Percentiles rank a stretch among this genome's conserved stretches.
These are phyloP conservation scores for Tolypocladium nubicola DNA, from an alignment of 2,329 filamentous ascomycete genomes.

Conservation along the genomic window DNA sequence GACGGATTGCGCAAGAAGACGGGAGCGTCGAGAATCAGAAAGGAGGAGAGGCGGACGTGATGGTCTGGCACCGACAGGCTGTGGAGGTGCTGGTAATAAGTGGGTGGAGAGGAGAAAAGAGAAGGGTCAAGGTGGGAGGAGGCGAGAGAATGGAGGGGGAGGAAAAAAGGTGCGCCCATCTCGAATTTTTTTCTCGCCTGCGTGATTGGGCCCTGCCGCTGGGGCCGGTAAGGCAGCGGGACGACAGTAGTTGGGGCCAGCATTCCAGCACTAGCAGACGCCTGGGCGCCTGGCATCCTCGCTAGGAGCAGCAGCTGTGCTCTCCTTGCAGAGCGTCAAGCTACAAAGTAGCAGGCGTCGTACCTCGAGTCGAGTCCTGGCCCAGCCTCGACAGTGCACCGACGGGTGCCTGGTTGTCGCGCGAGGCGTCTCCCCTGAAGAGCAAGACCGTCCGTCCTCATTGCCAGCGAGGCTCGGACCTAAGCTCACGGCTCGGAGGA, in stretches of 20 bases:
- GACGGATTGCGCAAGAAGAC: conserved; percentile 32
- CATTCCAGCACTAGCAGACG: neutral
- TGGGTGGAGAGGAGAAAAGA: conserved; percentile 7
- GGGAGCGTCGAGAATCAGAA: conserved; percentile 13
- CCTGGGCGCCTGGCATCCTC: too few species aligned
- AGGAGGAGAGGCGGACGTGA: conserved; percentile 12
- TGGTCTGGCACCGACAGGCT: conserved; percentile 8
- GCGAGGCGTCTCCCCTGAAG: too few species aligned
- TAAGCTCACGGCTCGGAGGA: neutral
- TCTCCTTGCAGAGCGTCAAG: too few species aligned
- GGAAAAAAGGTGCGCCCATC: conserved; percentile 11
- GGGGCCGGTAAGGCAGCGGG: neutral
- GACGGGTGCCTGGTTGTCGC: too few species aligned
- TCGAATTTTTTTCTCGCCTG: conserved; percentile 25
- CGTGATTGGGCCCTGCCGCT: conserved; percentile 22
- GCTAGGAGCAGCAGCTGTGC: too few species aligned
- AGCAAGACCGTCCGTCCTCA: too few species aligned
- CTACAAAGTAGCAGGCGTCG: too few species aligned
- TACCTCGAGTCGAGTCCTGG: too few species aligned
- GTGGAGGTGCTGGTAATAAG: conserved; percentile 12
- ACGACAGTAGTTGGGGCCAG: neutral
- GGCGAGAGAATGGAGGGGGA: conserved; percentile 17
- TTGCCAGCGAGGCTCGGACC: neutral
- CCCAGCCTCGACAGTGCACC: too few species aligned
- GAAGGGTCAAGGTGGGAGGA: conserved; percentile 15